These are phyloP conservation scores for Pseudocercospora fijiensis DNA, from an alignment of 2,329 filamentous ascomycete genomes.

Conservation along the genomic window DNA sequence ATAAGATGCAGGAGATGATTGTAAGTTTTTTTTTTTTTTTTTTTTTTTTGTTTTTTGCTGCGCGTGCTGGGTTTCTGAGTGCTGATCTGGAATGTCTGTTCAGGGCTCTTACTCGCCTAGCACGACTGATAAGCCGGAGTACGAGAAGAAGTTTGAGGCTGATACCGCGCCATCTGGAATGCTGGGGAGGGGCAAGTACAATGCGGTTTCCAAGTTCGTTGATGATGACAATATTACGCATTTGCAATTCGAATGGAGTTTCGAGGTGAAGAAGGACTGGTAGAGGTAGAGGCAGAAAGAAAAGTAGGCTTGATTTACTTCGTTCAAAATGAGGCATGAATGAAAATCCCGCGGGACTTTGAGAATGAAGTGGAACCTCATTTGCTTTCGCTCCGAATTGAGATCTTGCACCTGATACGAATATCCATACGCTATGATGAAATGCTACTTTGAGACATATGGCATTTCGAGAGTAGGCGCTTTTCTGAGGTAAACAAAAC, in stretches of 20 bases:
- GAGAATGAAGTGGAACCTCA: not conserved
- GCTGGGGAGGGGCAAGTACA: conserved; percentile 86
- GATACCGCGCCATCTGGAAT: conserved; percentile 75
- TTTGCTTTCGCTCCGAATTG: not conserved
- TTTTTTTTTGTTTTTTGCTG: too few relatives aligned
- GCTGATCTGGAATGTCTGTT: conserved; percentile 3
- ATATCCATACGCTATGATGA: not conserved
- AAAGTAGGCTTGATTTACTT: not conserved
- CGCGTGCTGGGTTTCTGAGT: not conserved
- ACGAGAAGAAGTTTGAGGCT: conserved; percentile 71
- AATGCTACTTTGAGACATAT: not conserved
- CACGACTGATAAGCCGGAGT: conserved; percentile 79
- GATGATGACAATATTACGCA: conserved; percentile 93
- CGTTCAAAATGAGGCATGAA: not conserved
- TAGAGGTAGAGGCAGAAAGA: too few relatives aligned
- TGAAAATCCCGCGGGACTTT: not conserved
- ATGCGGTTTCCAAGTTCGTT: conserved; percentile 82
- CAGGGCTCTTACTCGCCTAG: conserved; percentile 91
- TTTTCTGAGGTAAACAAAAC: not conserved
- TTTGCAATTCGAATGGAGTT: conserved; percentile 91
- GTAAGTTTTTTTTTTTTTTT: too few relatives aligned
- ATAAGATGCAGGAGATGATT: conserved; percentile 98
- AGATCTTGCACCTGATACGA: not conserved
- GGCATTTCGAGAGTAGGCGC: not conserved
- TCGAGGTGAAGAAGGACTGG: conserved; percentile 97